Percentiles rank a stretch among this genome's conserved stretches.
Evolutionary conservation across 2,329 filamentous ascomycete genomes (phyloP).

Genomic region (Stagonosporopsis cucurbitacearum): DNA sequence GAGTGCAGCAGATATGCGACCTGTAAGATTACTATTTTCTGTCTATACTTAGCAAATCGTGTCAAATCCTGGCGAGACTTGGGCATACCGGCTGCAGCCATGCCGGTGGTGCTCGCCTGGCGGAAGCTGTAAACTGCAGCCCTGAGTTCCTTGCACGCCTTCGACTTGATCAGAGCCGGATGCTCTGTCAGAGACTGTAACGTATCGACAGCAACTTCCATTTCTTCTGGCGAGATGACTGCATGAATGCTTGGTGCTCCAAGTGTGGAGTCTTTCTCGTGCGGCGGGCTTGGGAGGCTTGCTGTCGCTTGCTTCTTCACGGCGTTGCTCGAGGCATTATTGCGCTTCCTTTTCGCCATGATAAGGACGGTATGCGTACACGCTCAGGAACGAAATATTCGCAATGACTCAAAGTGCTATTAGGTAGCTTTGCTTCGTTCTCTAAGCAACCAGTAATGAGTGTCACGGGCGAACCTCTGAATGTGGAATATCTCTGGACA

Average conservation of each 20-base stretch:
- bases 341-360: slow-evolving; percentile 42
- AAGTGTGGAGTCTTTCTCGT: slow-evolving; percentile 24
- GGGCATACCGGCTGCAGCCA: slow-evolving; percentile 61
- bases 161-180: slow-evolving; percentile 70
- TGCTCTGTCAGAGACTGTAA: slow-evolving; percentile 64
- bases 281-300: slow-evolving; percentile 36
- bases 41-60: slow-evolving; percentile 12
- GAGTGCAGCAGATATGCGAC: slow-evolving; percentile 69
- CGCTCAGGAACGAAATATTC: too few species aligned
- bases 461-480: background rate
- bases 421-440: background rate
- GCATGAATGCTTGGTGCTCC: slow-evolving; percentile 61
- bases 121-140: slow-evolving; percentile 73
- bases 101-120: slow-evolving; percentile 70
- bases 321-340: slow-evolving; percentile 25
- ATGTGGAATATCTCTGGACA: slow-evolving; percentile 5
- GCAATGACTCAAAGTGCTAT: background rate
- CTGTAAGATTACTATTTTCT: slow-evolving; percentile 68
- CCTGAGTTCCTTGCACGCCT: slow-evolving; percentile 70
- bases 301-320: slow-evolving; percentile 32
- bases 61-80: background rate
- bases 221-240: slow-evolving; percentile 67
- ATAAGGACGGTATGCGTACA: background rate
- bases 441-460: background rate
- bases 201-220: slow-evolving; percentile 72